Percentiles rank a stretch among this genome's conserved stretches.
These are phyloP conservation scores for Ophiostoma montium DNA, from an alignment of 2,329 filamentous ascomycete genomes.

Conservation along the genomic window DNA sequence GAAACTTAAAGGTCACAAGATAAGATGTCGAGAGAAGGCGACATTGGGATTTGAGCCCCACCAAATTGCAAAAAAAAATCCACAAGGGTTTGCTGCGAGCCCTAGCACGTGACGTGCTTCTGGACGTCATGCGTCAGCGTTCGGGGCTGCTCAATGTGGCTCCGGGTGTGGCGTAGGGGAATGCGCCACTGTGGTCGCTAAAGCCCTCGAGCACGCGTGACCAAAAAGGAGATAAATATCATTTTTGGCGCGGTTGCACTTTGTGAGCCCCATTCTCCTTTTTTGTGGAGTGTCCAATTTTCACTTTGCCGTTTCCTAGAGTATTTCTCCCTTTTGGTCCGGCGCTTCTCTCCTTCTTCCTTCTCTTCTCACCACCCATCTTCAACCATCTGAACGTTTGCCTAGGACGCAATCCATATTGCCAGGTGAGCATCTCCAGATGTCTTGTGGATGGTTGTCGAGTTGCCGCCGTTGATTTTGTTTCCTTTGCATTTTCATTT, in stretches of 20 bases:
- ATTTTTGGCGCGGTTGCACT: background rate
- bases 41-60: background rate
- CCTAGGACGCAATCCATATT: conserved; percentile 18
- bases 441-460: conserved; percentile 7
- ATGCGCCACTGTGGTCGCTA: background rate
- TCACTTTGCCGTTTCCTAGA: background rate
- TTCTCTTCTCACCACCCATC: conserved; percentile 7
- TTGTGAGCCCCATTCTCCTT: background rate
- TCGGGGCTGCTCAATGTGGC: background rate
- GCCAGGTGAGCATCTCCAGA: conserved; percentile 16
- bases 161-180: too few relatives aligned
- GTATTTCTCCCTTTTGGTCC: background rate
- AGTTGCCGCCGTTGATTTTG: conserved; percentile 15
- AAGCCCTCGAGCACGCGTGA: background rate
- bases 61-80: conserved; percentile 5
- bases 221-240: background rate
- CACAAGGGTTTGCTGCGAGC: background rate
- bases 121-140: background rate
- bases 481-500: background rate
- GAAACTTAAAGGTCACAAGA: background rate
- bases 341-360: background rate
- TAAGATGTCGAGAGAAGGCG: background rate
- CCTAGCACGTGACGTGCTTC: background rate
- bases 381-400: conserved; percentile 15
- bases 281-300: background rate